A percentile compares a stretch with the other conserved stretches of the same genome.
Conservation (phyloP, 768 basidiomycete species). For the Mycena metata region DNA sequence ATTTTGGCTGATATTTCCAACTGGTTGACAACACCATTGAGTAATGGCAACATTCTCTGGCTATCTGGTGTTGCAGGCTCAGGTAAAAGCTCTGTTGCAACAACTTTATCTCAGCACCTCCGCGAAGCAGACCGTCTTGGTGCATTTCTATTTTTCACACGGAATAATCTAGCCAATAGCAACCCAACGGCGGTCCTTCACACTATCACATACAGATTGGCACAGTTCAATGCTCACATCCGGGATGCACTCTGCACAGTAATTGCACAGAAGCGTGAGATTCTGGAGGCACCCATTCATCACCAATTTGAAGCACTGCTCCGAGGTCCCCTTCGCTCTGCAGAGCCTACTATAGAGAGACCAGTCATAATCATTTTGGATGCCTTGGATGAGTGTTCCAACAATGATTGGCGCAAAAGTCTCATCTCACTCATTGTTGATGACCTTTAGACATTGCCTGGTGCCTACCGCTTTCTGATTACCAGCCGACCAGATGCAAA, state of each 20-base stretch:
- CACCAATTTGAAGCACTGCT: conserved; percentile 10
- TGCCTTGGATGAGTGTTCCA: conserved; percentile 43
- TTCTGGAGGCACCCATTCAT: conserved; percentile 4
- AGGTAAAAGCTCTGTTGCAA: neutral
- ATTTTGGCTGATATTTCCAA: neutral
- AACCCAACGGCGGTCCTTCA: conserved; percentile 24
- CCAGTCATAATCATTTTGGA: conserved; percentile 41
- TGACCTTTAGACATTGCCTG: conserved; percentile 31
- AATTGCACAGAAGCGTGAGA: neutral
- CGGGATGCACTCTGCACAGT: neutral
- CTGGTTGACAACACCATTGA: neutral
- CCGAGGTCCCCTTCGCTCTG: conserved; percentile 6
- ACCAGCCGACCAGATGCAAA: conserved; percentile 39
- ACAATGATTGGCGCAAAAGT: conserved; percentile 7
- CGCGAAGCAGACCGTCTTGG: conserved; percentile 32
- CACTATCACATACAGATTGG: conserved; percentile 32
- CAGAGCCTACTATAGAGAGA: neutral
- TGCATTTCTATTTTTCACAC: conserved; percentile 38
- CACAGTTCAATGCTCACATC: conserved; percentile 3
- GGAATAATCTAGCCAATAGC: conserved; percentile 20
- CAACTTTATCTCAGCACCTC: neutral
- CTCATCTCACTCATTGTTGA: conserved; percentile 33
- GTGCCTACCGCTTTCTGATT: conserved; percentile 37
- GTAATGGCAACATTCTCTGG: conserved; percentile 21
- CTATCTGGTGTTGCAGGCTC: conserved; percentile 35